Evolutionary conservation across 257 asterid species (phyloP), one percentile per base, ranked within the genome.

Genomic region (Hygrophila difformis): DNA sequence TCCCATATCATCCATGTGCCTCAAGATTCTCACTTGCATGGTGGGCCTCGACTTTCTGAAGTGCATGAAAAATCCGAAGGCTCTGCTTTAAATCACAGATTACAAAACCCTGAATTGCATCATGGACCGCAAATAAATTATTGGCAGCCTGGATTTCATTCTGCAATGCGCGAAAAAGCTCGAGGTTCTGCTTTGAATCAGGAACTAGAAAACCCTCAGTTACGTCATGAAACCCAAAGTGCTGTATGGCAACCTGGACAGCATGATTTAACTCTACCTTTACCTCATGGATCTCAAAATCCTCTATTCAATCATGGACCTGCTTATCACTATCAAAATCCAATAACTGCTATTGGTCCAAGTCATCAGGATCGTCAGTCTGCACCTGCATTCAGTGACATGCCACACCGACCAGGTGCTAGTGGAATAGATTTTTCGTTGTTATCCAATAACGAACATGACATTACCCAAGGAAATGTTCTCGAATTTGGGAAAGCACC

Each of bases 221-320:
- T n/a, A n/a, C n/a, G n/a, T n/a, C n/a, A n/a, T n/a, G n/a, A n/a
- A 39, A 35, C 60, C 44, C 65, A 47, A 46, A 55, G 23, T 63
- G 55, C 72, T 37, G 43, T 17, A 1, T 44, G 67, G 70, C 78
- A 70, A 18, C 56, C 53, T 20, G 67, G 59, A 53, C 65, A 55
- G 15, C 76, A 59, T 51, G 65, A 48, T 56, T 48, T 70, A 21
- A 48, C 29, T 28, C 39, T 67, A 12, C 12, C 29, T 24, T 7
- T 2, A 46, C 53, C 50, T 49, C 57, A 39, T 3, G 69, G 53
- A 53, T 42, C 63, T 63, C 60, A 44, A 56, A 59, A 61, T 63
- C 62, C 66, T 6, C 68, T 48, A 43, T 34, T 74, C 40, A 63
- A 65, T 55, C 71, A 61, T 13, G 64, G 57, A 39, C 39, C 71